A percentile compares a stretch with the other conserved stretches of the same genome.
Evolutionary conservation across 2,329 filamentous ascomycete genomes (phyloP).

Genomic region (Aspergillus ibericus): DNA sequence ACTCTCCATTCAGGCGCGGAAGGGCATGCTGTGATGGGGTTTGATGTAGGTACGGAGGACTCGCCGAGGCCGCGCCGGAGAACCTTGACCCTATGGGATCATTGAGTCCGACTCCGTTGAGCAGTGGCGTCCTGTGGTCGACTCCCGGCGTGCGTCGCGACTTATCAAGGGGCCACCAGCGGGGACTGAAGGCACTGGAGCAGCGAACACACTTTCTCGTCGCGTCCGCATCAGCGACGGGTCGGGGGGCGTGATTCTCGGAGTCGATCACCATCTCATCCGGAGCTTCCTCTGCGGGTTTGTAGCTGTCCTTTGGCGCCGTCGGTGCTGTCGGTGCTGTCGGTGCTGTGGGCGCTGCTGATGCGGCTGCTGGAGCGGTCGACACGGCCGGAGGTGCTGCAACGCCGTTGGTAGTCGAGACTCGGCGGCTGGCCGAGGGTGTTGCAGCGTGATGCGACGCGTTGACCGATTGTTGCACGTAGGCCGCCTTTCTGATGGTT

Average conservation of each 20-base stretch:
- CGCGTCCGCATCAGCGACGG: conserved; percentile 18
- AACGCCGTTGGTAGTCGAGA: conserved; percentile 54
- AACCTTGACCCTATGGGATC: conserved; percentile 16
- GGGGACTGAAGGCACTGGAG: conserved; percentile 42
- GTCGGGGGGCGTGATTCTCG: conserved; percentile 21
- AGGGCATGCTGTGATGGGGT: conserved; percentile 27
- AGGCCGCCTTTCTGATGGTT: conserved; percentile 86
- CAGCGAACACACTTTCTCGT: conserved; percentile 43
- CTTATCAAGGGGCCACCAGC: conserved; percentile 64
- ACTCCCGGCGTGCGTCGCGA: conserved; percentile 52
- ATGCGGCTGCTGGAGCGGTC: neutral
- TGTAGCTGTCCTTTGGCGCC: conserved; percentile 26
- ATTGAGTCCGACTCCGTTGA: conserved; percentile 34
- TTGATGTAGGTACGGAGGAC: conserved; percentile 28
- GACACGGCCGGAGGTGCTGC: conserved; percentile 8
- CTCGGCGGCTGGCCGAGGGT: conserved; percentile 51
- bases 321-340: neutral
- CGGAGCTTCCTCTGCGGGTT: conserved; percentile 22
- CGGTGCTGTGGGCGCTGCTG: neutral
- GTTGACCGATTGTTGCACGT: conserved; percentile 50
- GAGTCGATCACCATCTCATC: conserved; percentile 37
- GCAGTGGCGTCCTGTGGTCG: conserved; percentile 45
- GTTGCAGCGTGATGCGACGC: conserved; percentile 29
- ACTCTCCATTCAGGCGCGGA: conserved; percentile 32
- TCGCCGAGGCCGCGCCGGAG: conserved; percentile 17